Percentiles rank a stretch among this genome's conserved stretches.
Conservation (phyloP, 306 rosid genomes). For the Quercus robur region DNA sequence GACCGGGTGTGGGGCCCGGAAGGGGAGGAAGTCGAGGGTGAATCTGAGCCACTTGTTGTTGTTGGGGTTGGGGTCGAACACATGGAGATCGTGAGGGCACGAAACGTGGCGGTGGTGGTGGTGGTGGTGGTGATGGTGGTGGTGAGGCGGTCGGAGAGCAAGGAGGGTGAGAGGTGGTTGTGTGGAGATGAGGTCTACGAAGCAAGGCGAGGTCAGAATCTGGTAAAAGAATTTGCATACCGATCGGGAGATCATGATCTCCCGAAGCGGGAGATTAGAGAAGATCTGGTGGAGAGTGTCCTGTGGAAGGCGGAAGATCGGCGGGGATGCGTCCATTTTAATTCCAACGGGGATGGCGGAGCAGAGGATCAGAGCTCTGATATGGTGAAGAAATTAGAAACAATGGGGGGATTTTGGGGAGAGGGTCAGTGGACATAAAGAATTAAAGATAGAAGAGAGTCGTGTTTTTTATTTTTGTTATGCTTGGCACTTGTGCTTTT, state of each 20-base stretch:
- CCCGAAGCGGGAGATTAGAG: conserved; percentile 74
- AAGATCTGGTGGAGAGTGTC: conserved; percentile 82
- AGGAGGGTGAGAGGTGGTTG: conserved; percentile 54
- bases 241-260: conserved; percentile 67
- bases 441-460: no score
- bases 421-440: no score
- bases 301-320: conserved; percentile 64
- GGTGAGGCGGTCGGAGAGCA: conserved; percentile 69
- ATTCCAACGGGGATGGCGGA: not conserved
- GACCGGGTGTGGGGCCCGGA: conserved; percentile 71
- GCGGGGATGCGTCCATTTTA: conserved; percentile 43
- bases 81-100: conserved; percentile 39
- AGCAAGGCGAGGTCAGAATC: conserved; percentile 58
- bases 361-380: not conserved
- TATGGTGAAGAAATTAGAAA: not conserved
- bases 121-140: conserved; percentile 22
- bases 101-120: conserved; percentile 23
- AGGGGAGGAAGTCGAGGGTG: conserved; percentile 74
- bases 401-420: not conserved
- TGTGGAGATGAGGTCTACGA: conserved; percentile 54
- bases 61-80: conserved; percentile 64
- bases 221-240: conserved; percentile 64
- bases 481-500: no score
- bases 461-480: no score
- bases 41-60: conserved; percentile 54